Percentiles rank a stretch among this genome's conserved stretches.
phyloP scores from a whole-genome alignment of 306 rosid genomes.

The Pyrus communis region DNA sequence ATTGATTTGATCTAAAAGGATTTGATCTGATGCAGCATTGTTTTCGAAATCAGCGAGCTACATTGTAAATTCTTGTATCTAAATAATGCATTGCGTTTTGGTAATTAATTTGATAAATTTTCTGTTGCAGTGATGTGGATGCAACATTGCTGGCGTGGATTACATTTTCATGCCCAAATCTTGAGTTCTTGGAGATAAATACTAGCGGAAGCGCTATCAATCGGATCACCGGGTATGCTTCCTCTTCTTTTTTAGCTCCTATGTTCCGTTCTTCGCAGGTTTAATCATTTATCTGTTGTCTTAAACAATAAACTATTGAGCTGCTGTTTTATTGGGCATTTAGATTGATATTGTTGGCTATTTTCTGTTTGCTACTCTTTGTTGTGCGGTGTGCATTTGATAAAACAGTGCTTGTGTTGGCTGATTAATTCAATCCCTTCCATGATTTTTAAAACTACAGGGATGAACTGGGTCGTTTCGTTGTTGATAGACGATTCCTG shows the following conservation, averaged over 20 bases:
- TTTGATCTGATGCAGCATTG: background rate
- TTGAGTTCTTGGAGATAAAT: conserved; percentile 65
- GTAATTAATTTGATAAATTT: background rate
- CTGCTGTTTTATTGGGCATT: background rate
- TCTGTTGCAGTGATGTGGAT: conserved; percentile 66
- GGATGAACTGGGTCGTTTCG: conserved; percentile 81
- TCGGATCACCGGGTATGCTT: conserved; percentile 79
- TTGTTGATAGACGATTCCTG: conserved; percentile 70
- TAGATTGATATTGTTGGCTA: background rate
- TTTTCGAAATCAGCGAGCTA: background rate
- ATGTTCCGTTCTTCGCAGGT: background rate
- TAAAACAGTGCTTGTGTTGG: background rate
- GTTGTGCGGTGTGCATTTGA: background rate
- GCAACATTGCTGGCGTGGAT: conserved; percentile 91
- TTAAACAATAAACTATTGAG: background rate
- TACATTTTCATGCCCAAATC: conserved; percentile 91
- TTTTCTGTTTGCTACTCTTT: background rate
- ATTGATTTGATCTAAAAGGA: background rate
- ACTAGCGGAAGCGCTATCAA: conserved; percentile 40
- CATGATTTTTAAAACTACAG: conserved; percentile 36
- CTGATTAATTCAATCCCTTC: conserved; percentile 12
- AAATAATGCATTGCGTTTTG: background rate
- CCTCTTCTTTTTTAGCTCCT: background rate
- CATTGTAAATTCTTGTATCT: background rate
- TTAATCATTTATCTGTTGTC: background rate